phyloP scores from a whole-genome alignment of 257 asterid species.

The Mitragyna speciosa region DNA sequence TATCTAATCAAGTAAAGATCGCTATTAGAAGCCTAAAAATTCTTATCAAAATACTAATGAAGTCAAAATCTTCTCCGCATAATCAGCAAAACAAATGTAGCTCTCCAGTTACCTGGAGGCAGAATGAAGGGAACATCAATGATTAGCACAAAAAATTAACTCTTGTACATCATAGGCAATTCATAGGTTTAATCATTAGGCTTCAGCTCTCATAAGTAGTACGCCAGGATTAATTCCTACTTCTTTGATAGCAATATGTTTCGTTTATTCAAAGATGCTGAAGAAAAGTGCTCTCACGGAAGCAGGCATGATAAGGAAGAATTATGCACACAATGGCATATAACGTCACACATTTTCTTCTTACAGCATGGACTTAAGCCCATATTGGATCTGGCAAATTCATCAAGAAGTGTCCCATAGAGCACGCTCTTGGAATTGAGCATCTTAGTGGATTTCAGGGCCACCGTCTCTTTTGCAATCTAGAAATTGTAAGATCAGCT shows the following conservation, averaged over 20 bases:
- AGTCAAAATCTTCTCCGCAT: background rate
- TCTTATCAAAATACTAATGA: background rate
- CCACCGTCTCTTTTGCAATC: constrained; percentile 43
- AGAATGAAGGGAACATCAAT: background rate
- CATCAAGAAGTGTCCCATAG: background rate
- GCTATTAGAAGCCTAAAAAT: background rate
- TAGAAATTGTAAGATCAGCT: constrained; percentile 61
- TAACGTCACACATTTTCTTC: background rate
- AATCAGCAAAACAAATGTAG: background rate
- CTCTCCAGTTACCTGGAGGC: background rate
- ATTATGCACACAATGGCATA: background rate
- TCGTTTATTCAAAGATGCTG: background rate
- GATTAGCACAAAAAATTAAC: background rate
- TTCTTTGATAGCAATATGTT: background rate
- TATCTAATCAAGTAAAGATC: no score
- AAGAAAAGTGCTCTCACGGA: background rate
- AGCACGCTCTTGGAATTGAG: background rate
- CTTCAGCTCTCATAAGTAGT: background rate
- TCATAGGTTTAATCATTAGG: background rate
- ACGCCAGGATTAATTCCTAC: background rate
- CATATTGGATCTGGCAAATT: background rate
- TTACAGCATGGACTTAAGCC: background rate
- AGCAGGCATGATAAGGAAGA: background rate
- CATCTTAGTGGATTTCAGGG: constrained; percentile 19
- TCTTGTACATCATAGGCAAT: background rate